These are phyloP conservation scores for Fomitiporia mediterranea DNA, from an alignment of 1,284 basidiomycete species.

Conservation along the genomic window DNA sequence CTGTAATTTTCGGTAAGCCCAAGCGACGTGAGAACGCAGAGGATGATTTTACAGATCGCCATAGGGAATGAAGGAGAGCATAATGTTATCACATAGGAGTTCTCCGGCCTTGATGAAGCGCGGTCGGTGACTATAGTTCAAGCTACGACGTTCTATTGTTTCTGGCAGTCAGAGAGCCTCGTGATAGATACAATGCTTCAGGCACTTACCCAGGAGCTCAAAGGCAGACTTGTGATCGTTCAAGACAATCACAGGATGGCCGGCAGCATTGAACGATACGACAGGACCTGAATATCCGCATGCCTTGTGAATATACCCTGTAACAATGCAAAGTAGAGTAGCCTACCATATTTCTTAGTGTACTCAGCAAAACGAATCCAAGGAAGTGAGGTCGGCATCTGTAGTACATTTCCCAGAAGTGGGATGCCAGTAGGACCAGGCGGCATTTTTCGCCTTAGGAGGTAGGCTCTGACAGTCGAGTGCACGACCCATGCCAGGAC, in stretches of 20 bases:
- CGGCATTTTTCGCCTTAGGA: background rate
- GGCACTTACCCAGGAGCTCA: background rate
- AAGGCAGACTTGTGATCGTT: slow-evolving; percentile 1
- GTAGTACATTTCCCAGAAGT: background rate
- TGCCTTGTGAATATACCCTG: no score
- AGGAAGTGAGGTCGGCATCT: background rate
- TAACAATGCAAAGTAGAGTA: background rate
- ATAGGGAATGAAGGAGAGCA: slow-evolving; percentile 17
- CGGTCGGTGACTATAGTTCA: slow-evolving; percentile 6
- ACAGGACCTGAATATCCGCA: background rate
- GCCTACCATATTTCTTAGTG: background rate
- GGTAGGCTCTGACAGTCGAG: no score
- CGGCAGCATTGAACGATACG: slow-evolving; percentile 1
- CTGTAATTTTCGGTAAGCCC: slow-evolving; percentile 16
- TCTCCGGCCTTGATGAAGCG: slow-evolving; percentile 21
- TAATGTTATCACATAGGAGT: slow-evolving; percentile 13
- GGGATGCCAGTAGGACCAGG: slow-evolving; percentile 5
- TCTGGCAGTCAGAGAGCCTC: background rate
- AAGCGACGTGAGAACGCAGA: background rate
- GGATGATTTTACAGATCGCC: slow-evolving; percentile 12
- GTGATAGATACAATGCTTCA: background rate
- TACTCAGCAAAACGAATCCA: slow-evolving; percentile 4
- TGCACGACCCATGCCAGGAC: no score
- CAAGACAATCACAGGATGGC: slow-evolving; percentile 2
- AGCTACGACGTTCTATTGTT: background rate